These are phyloP conservation scores for Auxenochlorella protothecoides DNA, from an alignment of 139 green algal genomes.

Conservation along the genomic window DNA sequence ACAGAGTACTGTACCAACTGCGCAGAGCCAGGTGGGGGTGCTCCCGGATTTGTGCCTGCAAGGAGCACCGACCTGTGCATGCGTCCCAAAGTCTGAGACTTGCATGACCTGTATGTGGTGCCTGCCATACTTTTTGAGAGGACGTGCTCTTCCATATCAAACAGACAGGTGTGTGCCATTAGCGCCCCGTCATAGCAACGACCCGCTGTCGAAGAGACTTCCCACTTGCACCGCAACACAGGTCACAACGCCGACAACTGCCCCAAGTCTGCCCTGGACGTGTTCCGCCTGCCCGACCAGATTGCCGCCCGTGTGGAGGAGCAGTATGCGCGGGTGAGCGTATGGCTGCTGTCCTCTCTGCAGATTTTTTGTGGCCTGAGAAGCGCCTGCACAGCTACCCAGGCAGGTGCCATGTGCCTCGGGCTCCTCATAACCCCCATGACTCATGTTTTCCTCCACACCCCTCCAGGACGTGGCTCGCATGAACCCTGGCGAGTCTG, in stretches of 20 bases:
- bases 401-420: background rate
- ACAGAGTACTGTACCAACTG: constrained; percentile 52
- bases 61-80: background rate
- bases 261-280: constrained; percentile 33
- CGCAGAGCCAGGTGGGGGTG: constrained; percentile 30
- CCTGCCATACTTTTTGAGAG: no score
- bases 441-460: no score
- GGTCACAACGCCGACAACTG: constrained; percentile 51
- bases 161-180: no score
- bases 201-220: no score
- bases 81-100: background rate
- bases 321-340: constrained; percentile 49
- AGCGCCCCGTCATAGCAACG: no score
- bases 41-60: no score
- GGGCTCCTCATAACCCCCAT: no score
- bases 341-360: no score
- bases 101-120: no score
- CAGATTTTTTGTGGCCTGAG: background rate
- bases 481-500: constrained; percentile 39
- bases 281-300: constrained; percentile 66
- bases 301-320: constrained; percentile 43
- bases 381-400: background rate
- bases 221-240: constrained; percentile 1
- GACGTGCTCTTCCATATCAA: no score
- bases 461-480: constrained; percentile 29